A percentile compares a stretch with the other conserved stretches of the same genome.
Evolutionary conservation across 208 protist species (phyloP).

Genomic region (Trypanosoma melophagium): DNA sequence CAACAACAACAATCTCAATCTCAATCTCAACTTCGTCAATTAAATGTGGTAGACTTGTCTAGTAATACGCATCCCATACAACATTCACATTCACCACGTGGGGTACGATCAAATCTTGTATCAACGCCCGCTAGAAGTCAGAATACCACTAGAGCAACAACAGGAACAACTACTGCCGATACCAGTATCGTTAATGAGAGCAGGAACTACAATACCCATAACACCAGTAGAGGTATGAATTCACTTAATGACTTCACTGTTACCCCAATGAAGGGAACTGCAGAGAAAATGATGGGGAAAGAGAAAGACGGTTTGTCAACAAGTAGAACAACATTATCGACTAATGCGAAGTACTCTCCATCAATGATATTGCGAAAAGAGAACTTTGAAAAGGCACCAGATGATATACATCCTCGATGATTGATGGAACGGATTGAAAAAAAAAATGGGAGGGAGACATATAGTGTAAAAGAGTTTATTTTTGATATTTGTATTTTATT

Average conservation of each 20-base stretch:
- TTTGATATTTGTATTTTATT: neutral
- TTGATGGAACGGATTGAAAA: neutral
- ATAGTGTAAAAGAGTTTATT: neutral
- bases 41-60: neutral
- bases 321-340: no score
- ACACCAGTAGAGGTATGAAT: no score
- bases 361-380: constrained; percentile 3
- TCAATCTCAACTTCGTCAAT: neutral
- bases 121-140: neutral
- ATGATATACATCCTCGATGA: constrained; percentile 8
- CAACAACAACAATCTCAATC: neutral
- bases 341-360: no score
- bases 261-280: no score
- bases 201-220: neutral
- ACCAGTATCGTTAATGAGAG: neutral
- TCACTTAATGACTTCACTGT: no score
- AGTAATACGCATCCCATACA: neutral
- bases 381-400: constrained; percentile 8
- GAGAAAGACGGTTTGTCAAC: no score
- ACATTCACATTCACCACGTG: neutral
- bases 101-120: neutral
- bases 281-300: neutral
- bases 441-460: no score
- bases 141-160: neutral
- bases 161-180: neutral